A percentile compares a stretch with the other conserved stretches of the same genome.
phyloP scores from a whole-genome alignment of 768 basidiomycete species.

The Leccinum rimulosum region DNA sequence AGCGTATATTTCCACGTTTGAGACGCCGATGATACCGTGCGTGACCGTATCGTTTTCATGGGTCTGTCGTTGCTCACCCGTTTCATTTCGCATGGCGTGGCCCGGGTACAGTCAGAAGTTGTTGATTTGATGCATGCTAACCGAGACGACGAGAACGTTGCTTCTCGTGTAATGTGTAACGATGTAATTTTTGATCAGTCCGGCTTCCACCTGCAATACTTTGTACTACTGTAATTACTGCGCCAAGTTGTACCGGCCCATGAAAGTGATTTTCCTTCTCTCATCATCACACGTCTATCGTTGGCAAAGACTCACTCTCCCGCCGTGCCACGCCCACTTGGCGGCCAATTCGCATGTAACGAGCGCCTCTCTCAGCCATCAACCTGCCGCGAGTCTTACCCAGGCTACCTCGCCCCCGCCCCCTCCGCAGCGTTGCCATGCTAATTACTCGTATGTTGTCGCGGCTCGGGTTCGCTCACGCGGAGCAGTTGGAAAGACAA shows the following conservation, averaged over 20 bases:
- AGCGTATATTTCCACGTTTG: slow-evolving; percentile 67
- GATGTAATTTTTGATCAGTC: neutral
- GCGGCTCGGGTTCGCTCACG: slow-evolving; percentile 25
- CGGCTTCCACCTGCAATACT: neutral
- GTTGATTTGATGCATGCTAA: slow-evolving; percentile 6
- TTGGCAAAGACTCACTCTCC: slow-evolving; percentile 24
- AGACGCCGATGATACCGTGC: slow-evolving; percentile 84
- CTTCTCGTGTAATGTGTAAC: neutral
- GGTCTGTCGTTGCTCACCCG: slow-evolving; percentile 12
- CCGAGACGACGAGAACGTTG: neutral
- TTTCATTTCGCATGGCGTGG: slow-evolving; percentile 27
- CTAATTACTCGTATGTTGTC: slow-evolving; percentile 26
- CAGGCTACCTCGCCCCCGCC: too few relatives aligned
- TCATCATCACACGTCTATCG: neutral
- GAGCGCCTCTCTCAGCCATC: too few relatives aligned
- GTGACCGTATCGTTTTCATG: slow-evolving; percentile 28
- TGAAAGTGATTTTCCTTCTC: too few relatives aligned
- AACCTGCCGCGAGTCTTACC: too few relatives aligned
- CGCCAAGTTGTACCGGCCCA: neutral
- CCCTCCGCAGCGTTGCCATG: neutral
- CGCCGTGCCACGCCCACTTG: too few relatives aligned
- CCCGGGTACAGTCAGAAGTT: slow-evolving; percentile 28
- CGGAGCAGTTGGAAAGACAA: slow-evolving; percentile 15
- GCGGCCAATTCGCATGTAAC: too few relatives aligned
- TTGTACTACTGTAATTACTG: neutral